A percentile compares a stretch with the other conserved stretches of the same genome.
phyloP scores from a whole-genome alignment of 1,139 yeast species.

The Yamadazyma dushanensis region DNA sequence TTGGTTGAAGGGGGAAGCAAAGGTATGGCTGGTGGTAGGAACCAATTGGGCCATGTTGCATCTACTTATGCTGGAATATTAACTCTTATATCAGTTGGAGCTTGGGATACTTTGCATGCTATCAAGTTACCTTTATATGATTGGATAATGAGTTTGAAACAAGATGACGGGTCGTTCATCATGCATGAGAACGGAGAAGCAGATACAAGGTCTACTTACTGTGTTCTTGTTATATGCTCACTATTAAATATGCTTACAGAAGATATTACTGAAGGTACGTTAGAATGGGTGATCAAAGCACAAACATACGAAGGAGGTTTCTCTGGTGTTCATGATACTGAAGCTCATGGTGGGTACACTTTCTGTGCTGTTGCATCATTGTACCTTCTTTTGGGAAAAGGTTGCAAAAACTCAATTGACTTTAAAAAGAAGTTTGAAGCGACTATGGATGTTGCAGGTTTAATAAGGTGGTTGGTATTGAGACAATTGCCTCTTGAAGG shows the following conservation, averaged over 20 bases:
- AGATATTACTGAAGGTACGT: constrained; percentile 54
- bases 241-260: constrained; percentile 63
- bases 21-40: constrained; percentile 83
- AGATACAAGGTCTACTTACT: constrained; percentile 86
- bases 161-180: constrained; percentile 66
- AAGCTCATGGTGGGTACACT: constrained; percentile 97
- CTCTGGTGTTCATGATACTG: constrained; percentile 77
- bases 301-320: constrained; percentile 97
- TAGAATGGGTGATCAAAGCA: constrained; percentile 64
- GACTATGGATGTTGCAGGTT: constrained; percentile 37
- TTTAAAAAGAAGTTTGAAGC: constrained; percentile 15
- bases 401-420: constrained; percentile 16
- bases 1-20: constrained; percentile 45
- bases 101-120: constrained; percentile 29
- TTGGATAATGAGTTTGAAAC: constrained; percentile 71
- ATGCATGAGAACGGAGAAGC: constrained; percentile 82
- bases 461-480: constrained; percentile 64
- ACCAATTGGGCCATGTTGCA: constrained; percentile 83
- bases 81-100: constrained; percentile 57
- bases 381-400: constrained; percentile 40
- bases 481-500: constrained; percentile 77
- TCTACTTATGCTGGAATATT: constrained; percentile 78
- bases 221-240: constrained; percentile 77
- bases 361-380: constrained; percentile 84
- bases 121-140: constrained; percentile 42